Conservation (phyloP, 768 basidiomycete genomes). For the Suillus fuscotomentosus region DNA sequence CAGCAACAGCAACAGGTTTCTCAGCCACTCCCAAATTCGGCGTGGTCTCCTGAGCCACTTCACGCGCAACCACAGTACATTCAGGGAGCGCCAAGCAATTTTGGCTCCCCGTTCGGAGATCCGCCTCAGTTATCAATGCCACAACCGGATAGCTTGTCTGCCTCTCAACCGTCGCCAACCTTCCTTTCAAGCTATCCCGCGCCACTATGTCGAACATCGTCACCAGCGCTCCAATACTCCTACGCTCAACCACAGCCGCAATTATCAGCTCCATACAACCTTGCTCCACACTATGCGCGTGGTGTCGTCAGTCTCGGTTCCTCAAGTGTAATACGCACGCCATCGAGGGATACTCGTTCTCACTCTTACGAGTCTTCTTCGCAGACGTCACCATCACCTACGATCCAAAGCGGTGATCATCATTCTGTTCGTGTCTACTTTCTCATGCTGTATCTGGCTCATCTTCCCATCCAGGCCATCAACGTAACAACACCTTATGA, state of each 20-base stretch:
- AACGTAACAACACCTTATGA: conserved; percentile 77
- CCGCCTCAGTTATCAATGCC: conserved; percentile 29
- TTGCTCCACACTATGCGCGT: conserved; percentile 48
- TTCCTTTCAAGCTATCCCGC: conserved; percentile 30
- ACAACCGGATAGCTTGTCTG: conserved; percentile 29
- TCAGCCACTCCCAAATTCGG: conserved; percentile 26
- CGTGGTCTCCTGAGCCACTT: conserved; percentile 38
- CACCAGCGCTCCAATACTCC: conserved; percentile 40
- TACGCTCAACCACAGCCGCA: conserved; percentile 28
- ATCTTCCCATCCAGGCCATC: conserved; percentile 57
- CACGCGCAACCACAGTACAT: conserved; percentile 32
- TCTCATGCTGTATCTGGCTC: conserved; percentile 26
- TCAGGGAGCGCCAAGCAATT: conserved; percentile 17
- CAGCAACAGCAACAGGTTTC: conserved; percentile 13
- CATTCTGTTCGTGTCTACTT: conserved; percentile 23
- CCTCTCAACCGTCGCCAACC: conserved; percentile 27
- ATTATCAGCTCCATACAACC: conserved; percentile 20
- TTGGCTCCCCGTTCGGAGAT: conserved; percentile 25
- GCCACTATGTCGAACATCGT: conserved; percentile 30
- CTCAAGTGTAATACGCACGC: conserved; percentile 28
- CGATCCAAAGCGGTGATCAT: conserved; percentile 35
- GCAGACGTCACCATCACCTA: conserved; percentile 44
- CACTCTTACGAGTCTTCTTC: conserved; percentile 25
- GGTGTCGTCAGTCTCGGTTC: conserved; percentile 44
- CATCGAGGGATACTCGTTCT: conserved; percentile 26